Base-by-base conservation (phyloP, 1,284 basidiomycete genomes). In the Pseudozyma sp. region DNA sequence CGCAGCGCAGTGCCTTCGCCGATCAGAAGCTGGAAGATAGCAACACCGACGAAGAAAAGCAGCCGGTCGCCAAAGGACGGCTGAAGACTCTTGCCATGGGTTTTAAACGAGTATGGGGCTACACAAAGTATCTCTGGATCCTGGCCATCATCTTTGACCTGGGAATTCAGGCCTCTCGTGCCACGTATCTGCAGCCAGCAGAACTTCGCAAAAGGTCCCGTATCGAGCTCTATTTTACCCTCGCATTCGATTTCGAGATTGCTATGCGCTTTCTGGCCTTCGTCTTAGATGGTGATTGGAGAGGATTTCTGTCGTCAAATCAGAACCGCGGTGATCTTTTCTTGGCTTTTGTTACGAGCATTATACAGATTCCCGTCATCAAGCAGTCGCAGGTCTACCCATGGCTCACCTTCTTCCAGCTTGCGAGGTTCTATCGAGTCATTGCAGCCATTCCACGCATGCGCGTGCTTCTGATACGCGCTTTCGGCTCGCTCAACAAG, bases 401-500 rank as follows among this genome's bases (percentile, higher is more conserved):
- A 0, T 99, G 96, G 96, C 89, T 98, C 74, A 97, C 94, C 2
- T 89, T 93, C 44, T 93, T 98, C 80, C 93, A 95, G 83, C 87
- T 98, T 7, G 88, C 89, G 69, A 88, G 96, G 73, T 98, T 97
- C 87, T 98, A 99, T 85, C 89, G 96, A 1, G 93, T 98, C 38
- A 95, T 98, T 79, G 85, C 97, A 47, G 92, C 91, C 48, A 89
- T 96, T 14, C 94, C 94, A 1, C 88, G 93, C 59, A 95, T 95
- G 92, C 72, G 78, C 21, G 72, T 77, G 10, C 58, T 84, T 58
- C 61, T 83, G 13, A 49, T 77, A 8, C 91, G 92, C 1, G 92
- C 97, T 1, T 94, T 97, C 76, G 95, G 95, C 31, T 95, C 94
- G 84, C 91, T 97, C 87, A 91, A 91, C 69, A 95, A 94, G 86